Conservation (phyloP, 495 filamentous ascomycete species). For the Friedmanniomyces simplex region DNA sequence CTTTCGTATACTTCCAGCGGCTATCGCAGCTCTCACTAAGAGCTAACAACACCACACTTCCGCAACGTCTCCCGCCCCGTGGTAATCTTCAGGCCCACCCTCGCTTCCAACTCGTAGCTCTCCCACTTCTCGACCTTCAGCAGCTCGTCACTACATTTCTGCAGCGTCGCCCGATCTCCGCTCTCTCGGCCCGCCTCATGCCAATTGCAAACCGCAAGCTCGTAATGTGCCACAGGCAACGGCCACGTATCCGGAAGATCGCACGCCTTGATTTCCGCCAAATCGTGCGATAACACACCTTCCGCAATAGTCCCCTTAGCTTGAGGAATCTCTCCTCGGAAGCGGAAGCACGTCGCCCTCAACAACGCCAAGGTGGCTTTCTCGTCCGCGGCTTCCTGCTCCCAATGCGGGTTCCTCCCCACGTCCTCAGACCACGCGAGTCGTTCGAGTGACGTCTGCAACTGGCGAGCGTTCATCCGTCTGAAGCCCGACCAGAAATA, state of each 20-base stretch:
- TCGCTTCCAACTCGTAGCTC: conserved; percentile 71
- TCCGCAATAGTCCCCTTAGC: conserved; percentile 53
- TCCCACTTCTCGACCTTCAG: conserved; percentile 79
- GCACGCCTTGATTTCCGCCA: conserved; percentile 43
- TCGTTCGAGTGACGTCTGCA: conserved; percentile 51
- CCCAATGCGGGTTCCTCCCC: conserved; percentile 44
- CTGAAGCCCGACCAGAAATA: conserved; percentile 84
- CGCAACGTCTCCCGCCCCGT: conserved; percentile 68
- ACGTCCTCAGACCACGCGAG: conserved; percentile 56
- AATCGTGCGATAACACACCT: conserved; percentile 52
- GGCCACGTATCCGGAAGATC: conserved; percentile 60
- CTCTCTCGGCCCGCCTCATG: conserved; percentile 39
- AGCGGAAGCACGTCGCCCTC: conserved; percentile 55
- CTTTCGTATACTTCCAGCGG: too few species aligned
- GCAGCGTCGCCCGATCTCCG: conserved; percentile 41
- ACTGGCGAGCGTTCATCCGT: conserved; percentile 56
- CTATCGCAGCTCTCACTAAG: too few species aligned
- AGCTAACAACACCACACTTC: conserved; percentile 34
- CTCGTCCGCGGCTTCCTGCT: conserved; percentile 60
- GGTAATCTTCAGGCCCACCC: conserved; percentile 75
- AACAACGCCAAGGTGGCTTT: conserved; percentile 56
- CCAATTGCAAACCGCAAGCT: conserved; percentile 79
- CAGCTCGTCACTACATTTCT: conserved; percentile 60
- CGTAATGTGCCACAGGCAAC: conserved; percentile 71
- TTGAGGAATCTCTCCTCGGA: conserved; percentile 48